phyloP scores from a whole-genome alignment of 129 eudicot species.

The Pittosporum tobira region DNA sequence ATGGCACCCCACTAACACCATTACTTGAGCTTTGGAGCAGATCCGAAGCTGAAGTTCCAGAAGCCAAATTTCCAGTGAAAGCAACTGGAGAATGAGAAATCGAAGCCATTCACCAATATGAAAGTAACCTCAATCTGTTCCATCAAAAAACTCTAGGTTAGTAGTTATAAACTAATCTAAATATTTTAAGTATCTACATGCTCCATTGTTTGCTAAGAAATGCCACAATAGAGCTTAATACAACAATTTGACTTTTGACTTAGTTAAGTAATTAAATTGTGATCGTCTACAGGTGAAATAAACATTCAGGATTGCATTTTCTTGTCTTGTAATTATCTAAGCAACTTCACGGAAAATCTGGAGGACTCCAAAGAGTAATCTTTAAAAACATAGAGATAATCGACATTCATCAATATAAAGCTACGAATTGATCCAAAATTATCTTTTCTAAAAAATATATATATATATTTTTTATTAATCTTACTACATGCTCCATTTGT shows the following conservation, averaged over 20 bases:
- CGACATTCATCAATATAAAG: not conserved
- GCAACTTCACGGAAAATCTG: too few species aligned
- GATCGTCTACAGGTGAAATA: too few species aligned
- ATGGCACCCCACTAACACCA: constrained; percentile 49
- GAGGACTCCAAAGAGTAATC: not conserved
- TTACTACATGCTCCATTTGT: too few species aligned
- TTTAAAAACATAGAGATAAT: not conserved
- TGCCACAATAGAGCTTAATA: not conserved
- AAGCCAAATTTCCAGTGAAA: constrained; percentile 42
- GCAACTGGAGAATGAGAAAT: constrained; percentile 43
- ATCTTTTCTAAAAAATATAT: too few species aligned
- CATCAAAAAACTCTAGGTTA: not conserved
- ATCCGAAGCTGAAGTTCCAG: constrained; percentile 60
- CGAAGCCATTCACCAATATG: constrained; percentile 46
- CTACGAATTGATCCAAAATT: too few species aligned
- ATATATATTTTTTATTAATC: too few species aligned
- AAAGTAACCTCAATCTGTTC: constrained; percentile 15
- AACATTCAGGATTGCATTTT: too few species aligned
- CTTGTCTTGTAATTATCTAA: too few species aligned
- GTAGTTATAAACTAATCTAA: not conserved
- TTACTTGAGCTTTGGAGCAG: constrained; percentile 59
- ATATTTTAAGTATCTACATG: constrained; percentile 7
- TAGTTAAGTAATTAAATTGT: not conserved
- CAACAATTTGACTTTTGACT: not conserved
- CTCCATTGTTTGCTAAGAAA: constrained; percentile 9